Conservation (phyloP, 2,329 filamentous ascomycete genomes). For the Trichoderma arundinaceum region DNA sequence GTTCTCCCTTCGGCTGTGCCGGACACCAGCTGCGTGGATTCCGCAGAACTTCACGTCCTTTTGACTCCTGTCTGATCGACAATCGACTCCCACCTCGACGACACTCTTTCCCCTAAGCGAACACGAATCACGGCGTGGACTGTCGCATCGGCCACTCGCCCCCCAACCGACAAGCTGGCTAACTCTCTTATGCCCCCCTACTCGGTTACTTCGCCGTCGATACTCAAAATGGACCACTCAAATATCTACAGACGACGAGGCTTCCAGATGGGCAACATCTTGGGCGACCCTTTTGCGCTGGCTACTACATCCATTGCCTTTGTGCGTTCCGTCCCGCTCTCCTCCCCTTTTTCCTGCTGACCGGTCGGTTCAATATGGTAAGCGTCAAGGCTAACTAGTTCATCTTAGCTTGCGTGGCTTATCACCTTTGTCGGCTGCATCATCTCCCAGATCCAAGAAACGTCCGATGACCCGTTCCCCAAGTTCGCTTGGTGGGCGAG, state of each 20-base stretch:
- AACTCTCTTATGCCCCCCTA: conserved; percentile 71
- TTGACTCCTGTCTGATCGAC: conserved; percentile 9
- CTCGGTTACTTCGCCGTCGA: conserved; percentile 73
- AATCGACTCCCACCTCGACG: conserved; percentile 19
- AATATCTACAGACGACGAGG: conserved; percentile 63
- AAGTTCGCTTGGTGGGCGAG: conserved; percentile 93
- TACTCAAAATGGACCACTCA: conserved; percentile 80
- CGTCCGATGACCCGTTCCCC: conserved; percentile 64
- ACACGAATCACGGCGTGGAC: conserved; percentile 15
- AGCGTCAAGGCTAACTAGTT: conserved; percentile 34
- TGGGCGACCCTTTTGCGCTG: conserved; percentile 94
- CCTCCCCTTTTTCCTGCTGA: conserved; percentile 16
- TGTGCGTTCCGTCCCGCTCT: conserved; percentile 59
- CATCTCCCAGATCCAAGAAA: conserved; percentile 64
- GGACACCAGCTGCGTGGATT: conserved; percentile 26
- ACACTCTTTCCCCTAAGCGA: conserved; percentile 20
- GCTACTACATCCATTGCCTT: conserved; percentile 90
- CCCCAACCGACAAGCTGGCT: conserved; percentile 23
- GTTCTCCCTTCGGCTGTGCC: conserved; percentile 29
- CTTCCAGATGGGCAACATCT: conserved; percentile 84
- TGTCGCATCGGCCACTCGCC: conserved; percentile 24
- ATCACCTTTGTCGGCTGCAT: conserved; percentile 89
- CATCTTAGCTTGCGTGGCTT: conserved; percentile 82
- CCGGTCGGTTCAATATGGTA: conserved; percentile 4
- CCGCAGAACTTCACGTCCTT: conserved; percentile 5